phyloP scores from a whole-genome alignment of 257 asterid genomes.

The Solanum sitiens region DNA sequence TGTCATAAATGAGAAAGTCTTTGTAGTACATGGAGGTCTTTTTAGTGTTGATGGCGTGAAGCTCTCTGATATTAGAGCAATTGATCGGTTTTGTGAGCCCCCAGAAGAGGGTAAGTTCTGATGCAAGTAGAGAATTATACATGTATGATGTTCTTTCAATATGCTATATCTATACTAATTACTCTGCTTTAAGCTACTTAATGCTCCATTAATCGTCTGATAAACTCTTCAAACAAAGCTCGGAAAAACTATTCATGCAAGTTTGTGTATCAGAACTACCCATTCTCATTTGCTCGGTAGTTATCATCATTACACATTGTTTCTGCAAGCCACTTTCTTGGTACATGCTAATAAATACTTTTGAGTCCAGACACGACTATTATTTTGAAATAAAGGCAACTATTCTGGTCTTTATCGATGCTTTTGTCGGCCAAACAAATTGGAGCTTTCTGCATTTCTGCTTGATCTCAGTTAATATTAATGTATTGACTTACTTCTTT shows the following conservation, averaged over 20 bases:
- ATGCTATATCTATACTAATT: not conserved
- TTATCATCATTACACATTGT: not conserved
- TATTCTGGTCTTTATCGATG: not conserved
- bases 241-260: not conserved
- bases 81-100: constrained; percentile 94
- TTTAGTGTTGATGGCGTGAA: constrained; percentile 97
- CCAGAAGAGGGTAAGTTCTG: constrained; percentile 92
- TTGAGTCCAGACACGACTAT: not conserved
- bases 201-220: not conserved
- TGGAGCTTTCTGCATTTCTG: not conserved
- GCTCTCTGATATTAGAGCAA: constrained; percentile 78
- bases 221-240: not conserved
- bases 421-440: not conserved
- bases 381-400: not conserved
- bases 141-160: not conserved
- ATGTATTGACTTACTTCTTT: not conserved
- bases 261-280: not conserved
- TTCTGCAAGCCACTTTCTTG: not conserved
- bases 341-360: not conserved
- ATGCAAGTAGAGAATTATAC: not conserved
- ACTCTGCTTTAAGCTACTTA: not conserved
- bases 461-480: not conserved
- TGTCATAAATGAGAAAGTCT: constrained; percentile 66
- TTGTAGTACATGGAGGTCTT: constrained; percentile 99
- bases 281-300: not conserved